Evolutionary conservation across 73 alveolate genomes (phyloP).

Genomic region (Paramecium sexaurelia): DNA sequence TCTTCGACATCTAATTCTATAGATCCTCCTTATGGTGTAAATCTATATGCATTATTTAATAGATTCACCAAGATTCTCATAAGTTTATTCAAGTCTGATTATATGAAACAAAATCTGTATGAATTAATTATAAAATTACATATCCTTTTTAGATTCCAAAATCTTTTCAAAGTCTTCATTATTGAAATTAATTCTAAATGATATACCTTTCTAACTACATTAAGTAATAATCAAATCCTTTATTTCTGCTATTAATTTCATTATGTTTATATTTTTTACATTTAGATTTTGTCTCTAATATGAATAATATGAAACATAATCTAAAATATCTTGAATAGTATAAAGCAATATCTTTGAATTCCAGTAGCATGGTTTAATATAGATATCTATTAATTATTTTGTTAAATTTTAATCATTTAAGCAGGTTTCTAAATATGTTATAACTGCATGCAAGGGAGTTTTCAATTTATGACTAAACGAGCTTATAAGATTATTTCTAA

Average conservation of each 20-base stretch:
- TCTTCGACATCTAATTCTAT: not conserved
- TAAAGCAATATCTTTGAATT: constrained; percentile 6
- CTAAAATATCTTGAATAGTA: not conserved
- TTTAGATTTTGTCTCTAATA: not conserved
- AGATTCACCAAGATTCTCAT: not conserved
- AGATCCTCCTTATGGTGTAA: constrained; percentile 41
- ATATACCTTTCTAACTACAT: not conserved
- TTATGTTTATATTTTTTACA: not conserved
- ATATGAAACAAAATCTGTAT: not conserved
- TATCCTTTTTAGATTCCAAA: not conserved
- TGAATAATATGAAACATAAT: not conserved
- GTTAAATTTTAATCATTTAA: not conserved
- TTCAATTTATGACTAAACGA: constrained; percentile 39
- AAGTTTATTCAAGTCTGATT: not conserved
- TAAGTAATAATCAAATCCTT: not conserved
- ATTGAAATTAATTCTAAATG: not conserved
- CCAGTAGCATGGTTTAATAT: constrained; percentile 16
- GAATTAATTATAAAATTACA: not conserved
- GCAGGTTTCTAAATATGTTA: not conserved
- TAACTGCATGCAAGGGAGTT: constrained; percentile 1
- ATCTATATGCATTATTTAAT: constrained; percentile 48
- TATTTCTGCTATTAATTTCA: not conserved
- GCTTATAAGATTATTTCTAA: constrained; percentile 3
- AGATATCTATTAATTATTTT: not conserved
- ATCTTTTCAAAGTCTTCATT: not conserved